Percentiles rank a stretch among this genome's conserved stretches.
Evolutionary conservation across 129 eudicot species (phyloP).

Genomic region (Kitagawia praeruptora): DNA sequence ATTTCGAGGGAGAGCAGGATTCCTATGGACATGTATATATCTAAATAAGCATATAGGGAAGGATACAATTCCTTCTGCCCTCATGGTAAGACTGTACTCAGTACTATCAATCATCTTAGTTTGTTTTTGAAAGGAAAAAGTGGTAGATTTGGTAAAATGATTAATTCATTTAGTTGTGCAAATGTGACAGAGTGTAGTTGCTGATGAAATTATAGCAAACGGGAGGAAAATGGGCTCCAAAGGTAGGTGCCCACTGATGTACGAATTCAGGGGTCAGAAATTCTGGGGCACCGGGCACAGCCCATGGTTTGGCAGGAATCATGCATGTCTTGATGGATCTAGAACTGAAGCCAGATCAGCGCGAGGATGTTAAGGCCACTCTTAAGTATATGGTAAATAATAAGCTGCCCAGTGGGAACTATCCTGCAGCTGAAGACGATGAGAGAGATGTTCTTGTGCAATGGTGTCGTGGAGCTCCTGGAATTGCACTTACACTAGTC

Average conservation of each 20-base stretch:
- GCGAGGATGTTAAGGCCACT: conserved; percentile 51
- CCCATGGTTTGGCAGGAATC: conserved; percentile 85
- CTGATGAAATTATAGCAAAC: conserved; percentile 40
- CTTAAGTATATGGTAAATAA: conserved; percentile 54
- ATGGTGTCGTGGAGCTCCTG: conserved; percentile 94
- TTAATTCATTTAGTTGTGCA: background rate
- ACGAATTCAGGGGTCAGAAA: conserved; percentile 48
- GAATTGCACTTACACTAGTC: conserved; percentile 58
- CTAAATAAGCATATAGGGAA: conserved; percentile 54
- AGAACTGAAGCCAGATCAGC: conserved; percentile 43
- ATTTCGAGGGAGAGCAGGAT: conserved; percentile 63
- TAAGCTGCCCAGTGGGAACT: conserved; percentile 62
- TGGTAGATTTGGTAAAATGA: background rate
- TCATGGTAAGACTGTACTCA: conserved; percentile 10
- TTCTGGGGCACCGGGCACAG: conserved; percentile 95
- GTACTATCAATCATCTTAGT: background rate
- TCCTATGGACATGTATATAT: conserved; percentile 54
- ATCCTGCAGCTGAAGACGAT: conserved; percentile 56
- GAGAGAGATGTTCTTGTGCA: conserved; percentile 52
- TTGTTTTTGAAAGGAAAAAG: background rate
- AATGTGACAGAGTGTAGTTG: conserved; percentile 29
- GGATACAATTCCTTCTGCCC: conserved; percentile 32
- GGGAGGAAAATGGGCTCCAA: conserved; percentile 50
- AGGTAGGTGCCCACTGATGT: conserved; percentile 57
- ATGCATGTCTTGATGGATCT: conserved; percentile 52